Evolutionary conservation across 148 eudicot species (phyloP).

Genomic region (Dysphania ambrosioides): DNA sequence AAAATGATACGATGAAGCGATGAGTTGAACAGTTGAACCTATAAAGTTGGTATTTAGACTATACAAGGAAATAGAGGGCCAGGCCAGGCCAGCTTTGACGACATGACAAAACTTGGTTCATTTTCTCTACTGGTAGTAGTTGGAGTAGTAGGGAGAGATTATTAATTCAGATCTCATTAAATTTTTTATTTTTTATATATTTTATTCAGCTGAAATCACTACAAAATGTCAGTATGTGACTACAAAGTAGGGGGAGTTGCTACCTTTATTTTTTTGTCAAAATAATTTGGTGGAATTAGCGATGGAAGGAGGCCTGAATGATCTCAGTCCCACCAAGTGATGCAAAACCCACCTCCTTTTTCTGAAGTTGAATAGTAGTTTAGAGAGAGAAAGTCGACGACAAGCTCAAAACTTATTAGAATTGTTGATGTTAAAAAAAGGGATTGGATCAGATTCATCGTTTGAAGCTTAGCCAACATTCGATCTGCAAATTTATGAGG

Average conservation of each 20-base stretch:
- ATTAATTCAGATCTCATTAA: slow-evolving; percentile 15
- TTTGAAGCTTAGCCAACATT: slow-evolving; percentile 2
- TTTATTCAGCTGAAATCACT: too few species aligned
- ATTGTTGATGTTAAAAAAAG: neutral
- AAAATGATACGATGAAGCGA: too few species aligned
- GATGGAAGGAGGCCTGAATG: too few species aligned
- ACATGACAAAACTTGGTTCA: neutral
- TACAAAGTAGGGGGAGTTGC: neutral
- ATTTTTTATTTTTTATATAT: too few species aligned
- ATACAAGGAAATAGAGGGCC: too few species aligned
- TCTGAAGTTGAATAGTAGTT: too few species aligned
- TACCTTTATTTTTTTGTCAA: too few species aligned
- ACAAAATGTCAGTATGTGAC: neutral
- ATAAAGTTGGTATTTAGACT: too few species aligned
- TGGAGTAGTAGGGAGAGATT: slow-evolving; percentile 9
- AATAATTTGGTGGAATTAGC: too few species aligned
- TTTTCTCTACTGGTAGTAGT: slow-evolving; percentile 18
- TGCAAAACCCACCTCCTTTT: too few species aligned
- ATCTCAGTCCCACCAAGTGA: too few species aligned
- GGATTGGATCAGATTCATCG: slow-evolving; percentile 25
- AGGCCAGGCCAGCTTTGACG: neutral
- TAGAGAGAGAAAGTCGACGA: neutral
- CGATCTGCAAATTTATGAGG: slow-evolving; percentile 16
- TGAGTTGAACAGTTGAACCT: too few species aligned
- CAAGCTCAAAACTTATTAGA: neutral